Evolutionary conservation across 2,329 filamentous ascomycete species (phyloP).

Genomic region (Diaporthe vexans): DNA sequence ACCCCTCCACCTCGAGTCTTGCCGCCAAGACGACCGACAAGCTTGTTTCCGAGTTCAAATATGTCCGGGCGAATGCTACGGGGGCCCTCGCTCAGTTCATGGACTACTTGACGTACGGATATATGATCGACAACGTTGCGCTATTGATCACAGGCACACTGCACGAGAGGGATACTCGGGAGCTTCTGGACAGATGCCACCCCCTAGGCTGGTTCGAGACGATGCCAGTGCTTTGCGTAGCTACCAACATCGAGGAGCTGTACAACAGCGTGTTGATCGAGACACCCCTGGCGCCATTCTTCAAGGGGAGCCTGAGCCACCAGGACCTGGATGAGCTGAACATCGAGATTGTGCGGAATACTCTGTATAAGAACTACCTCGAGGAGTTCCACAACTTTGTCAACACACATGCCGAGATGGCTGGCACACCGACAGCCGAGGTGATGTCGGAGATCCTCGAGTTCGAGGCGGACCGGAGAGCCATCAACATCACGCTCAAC

Average conservation of each 20-base stretch:
- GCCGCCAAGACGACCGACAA: constrained; percentile 98
- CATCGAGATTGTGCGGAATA: constrained; percentile 99
- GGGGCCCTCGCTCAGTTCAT: constrained; percentile 95
- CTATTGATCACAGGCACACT: constrained; percentile 97
- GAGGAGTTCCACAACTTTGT: constrained; percentile 98
- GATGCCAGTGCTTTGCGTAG: constrained; percentile 97
- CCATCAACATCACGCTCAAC: constrained; percentile 99
- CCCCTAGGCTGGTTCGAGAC: constrained; percentile 99
- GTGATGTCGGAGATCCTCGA: constrained; percentile 97
- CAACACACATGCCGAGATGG: constrained; percentile 88
- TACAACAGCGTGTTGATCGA: constrained; percentile 99
- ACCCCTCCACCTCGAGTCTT: constrained; percentile 95
- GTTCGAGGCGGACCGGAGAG: constrained; percentile 95
- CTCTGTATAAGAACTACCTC: constrained; percentile 98
- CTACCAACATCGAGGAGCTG: constrained; percentile 97
- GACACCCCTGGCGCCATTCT: constrained; percentile 94
- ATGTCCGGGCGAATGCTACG: constrained; percentile 92
- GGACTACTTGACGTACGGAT: constrained; percentile 98
- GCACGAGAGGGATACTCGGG: constrained; percentile 95
- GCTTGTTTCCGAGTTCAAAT: constrained; percentile 96
- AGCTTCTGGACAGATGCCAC: constrained; percentile 95
- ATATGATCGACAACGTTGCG: constrained; percentile 99
- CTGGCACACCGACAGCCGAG: constrained; percentile 89
- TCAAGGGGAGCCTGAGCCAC: constrained; percentile 96
- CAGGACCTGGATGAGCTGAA: constrained; percentile 98